phyloP scores from a whole-genome alignment of 306 rosid species.

The Potentilla sterilis region DNA sequence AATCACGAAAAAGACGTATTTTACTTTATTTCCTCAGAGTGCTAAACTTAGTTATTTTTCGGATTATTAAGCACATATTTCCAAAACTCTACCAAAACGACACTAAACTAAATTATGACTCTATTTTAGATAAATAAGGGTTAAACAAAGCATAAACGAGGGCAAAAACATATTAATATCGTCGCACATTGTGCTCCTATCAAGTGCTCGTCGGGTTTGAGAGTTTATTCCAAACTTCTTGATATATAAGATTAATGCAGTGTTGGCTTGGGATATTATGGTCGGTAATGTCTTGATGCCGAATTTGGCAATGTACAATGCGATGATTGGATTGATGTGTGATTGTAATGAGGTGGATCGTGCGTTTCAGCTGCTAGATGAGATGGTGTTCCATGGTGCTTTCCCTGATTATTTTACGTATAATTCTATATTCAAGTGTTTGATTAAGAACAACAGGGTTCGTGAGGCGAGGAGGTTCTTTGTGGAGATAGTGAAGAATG shows the following conservation, averaged over 20 bases:
- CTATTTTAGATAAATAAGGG: too few relatives aligned
- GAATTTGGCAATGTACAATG: conserved; percentile 59
- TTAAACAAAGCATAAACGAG: too few relatives aligned
- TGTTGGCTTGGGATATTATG: conserved; percentile 59
- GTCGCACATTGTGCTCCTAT: too few relatives aligned
- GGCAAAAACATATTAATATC: too few relatives aligned
- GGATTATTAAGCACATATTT: too few relatives aligned
- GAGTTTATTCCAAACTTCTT: conserved; percentile 52
- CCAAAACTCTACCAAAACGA: too few relatives aligned
- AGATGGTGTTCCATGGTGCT: conserved; percentile 56
- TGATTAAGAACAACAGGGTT: conserved; percentile 55
- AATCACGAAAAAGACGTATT: too few relatives aligned
- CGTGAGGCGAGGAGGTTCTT: conserved; percentile 44
- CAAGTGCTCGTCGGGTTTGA: conserved; percentile 67
- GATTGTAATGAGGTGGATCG: conserved; percentile 40
- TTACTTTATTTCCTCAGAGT: too few relatives aligned
- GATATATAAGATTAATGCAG: conserved; percentile 43
- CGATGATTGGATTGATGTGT: conserved; percentile 58
- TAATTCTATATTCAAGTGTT: conserved; percentile 63
- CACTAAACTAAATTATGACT: too few relatives aligned
- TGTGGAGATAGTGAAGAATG: conserved; percentile 70
- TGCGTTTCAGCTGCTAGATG: conserved; percentile 51
- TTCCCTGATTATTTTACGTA: conserved; percentile 64
- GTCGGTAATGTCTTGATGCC: conserved; percentile 45
- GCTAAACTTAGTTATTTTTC: too few relatives aligned